A percentile compares a stretch with the other conserved stretches of the same genome.
Evolutionary conservation across 2,329 filamentous ascomycete genomes (phyloP).

Genomic region (Epichloe baconii): DNA sequence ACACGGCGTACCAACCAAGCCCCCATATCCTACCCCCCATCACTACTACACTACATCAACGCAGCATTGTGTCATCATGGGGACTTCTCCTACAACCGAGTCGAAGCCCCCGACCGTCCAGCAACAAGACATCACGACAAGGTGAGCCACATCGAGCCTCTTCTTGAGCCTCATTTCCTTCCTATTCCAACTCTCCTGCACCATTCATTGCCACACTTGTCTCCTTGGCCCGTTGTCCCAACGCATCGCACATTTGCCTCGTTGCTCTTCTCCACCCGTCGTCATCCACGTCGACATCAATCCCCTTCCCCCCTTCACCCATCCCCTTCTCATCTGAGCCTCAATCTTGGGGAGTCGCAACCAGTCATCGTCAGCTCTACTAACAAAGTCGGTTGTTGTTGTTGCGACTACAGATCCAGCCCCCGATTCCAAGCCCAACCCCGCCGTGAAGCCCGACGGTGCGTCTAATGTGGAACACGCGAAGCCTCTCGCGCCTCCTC

Average conservation of each 20-base stretch:
- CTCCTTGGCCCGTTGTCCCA: background rate
- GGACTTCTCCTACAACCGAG: constrained; percentile 28
- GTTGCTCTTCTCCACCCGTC: constrained; percentile 1
- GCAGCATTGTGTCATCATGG: constrained; percentile 35
- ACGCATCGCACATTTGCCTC: constrained; percentile 3
- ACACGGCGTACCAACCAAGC: constrained; percentile 8
- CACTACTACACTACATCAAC: constrained; percentile 25
- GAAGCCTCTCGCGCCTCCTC: constrained; percentile 58
- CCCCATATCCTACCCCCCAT: constrained; percentile 12
- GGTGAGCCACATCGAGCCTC: constrained; percentile 24
- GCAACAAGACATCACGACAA: constrained; percentile 28
- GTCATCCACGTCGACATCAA: background rate
- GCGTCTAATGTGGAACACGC: constrained; percentile 43
- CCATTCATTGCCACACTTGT: background rate
- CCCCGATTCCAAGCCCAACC: constrained; percentile 34
- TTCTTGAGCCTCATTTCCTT: constrained; percentile 4
- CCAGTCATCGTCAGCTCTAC: constrained; percentile 2
- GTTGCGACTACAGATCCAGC: constrained; percentile 23
- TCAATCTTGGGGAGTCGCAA: background rate
- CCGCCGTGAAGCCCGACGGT: constrained; percentile 33
- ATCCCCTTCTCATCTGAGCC: background rate
- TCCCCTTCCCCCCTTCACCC: background rate
- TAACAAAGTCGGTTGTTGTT: constrained; percentile 10
- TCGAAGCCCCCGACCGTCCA: constrained; percentile 36
- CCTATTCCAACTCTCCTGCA: background rate